Conservation (phyloP, 352 stramenopile species). For the Bremia lactucae region DNA sequence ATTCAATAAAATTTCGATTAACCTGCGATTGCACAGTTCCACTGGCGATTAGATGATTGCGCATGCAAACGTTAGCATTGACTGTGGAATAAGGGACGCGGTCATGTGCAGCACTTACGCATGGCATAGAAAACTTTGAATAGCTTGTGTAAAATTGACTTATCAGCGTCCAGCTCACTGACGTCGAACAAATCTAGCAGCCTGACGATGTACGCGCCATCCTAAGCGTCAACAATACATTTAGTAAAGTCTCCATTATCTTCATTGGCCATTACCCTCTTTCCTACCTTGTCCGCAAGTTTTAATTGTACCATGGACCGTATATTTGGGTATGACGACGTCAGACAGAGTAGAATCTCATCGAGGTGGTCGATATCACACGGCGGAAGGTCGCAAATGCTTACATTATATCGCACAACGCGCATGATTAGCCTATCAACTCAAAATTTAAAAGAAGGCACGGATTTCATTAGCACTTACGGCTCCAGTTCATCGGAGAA, state of each 20-base stretch:
- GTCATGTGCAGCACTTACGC: slow-evolving; percentile 22
- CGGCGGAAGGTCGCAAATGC: slow-evolving; percentile 45
- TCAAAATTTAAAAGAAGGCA: slow-evolving; percentile 3
- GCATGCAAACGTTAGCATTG: not conserved
- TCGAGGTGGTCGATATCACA: slow-evolving; percentile 58
- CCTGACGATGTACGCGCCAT: slow-evolving; percentile 65
- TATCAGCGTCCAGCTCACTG: slow-evolving; percentile 54
- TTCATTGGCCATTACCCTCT: not conserved
- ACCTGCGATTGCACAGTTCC: slow-evolving; percentile 52
- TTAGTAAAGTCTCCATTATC: not conserved
- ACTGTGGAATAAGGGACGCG: not conserved
- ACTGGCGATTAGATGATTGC: slow-evolving; percentile 23
- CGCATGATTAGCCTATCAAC: slow-evolving; percentile 3
- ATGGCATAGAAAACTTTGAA: slow-evolving; percentile 74
- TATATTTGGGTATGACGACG: slow-evolving; percentile 44
- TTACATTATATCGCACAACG: slow-evolving; percentile 9
- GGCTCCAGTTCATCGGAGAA: slow-evolving; percentile 46
- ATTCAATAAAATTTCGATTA: slow-evolving; percentile 63
- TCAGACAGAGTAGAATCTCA: slow-evolving; percentile 50
- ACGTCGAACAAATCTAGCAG: slow-evolving; percentile 67
- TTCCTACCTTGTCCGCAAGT: slow-evolving; percentile 31
- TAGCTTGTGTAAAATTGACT: slow-evolving; percentile 42
- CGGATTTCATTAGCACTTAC: slow-evolving; percentile 18
- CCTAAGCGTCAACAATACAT: slow-evolving; percentile 13
- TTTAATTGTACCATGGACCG: slow-evolving; percentile 39